A percentile compares a stretch with the other conserved stretches of the same genome.
These are phyloP conservation scores for Talaromyces rugulosus DNA, from an alignment of 2,329 filamentous ascomycete genomes.

Conservation along the genomic window DNA sequence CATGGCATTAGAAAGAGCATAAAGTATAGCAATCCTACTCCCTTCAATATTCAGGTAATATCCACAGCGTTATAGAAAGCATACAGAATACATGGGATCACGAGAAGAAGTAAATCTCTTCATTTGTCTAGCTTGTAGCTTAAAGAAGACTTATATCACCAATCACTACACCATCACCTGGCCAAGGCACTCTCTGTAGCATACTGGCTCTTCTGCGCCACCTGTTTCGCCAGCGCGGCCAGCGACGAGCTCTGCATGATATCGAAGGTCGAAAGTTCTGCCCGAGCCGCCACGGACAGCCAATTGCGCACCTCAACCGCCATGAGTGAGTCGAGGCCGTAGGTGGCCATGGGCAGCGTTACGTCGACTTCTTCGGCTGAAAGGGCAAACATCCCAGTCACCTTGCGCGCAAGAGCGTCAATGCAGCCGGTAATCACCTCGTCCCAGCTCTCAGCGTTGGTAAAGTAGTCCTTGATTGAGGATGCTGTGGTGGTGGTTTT, in stretches of 20 bases:
- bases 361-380: conserved; percentile 20
- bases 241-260: conserved; percentile 6
- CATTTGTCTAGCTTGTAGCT: neutral
- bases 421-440: conserved; percentile 11
- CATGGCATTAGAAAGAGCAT: neutral
- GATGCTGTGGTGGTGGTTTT: conserved; percentile 10
- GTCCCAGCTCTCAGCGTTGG: neutral
- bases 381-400: conserved; percentile 16
- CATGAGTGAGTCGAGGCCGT: neutral
- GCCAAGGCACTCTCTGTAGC: neutral
- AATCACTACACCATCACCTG: neutral
- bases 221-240: neutral
- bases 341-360: conserved; percentile 13
- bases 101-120: neutral
- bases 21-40: neutral
- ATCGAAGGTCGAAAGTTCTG: conserved; percentile 2
- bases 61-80: neutral
- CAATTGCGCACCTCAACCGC: conserved; percentile 1
- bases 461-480: neutral
- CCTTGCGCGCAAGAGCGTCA: conserved; percentile 13
- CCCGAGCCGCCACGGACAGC: neutral
- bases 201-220: neutral
- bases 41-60: neutral
- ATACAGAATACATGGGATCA: neutral
- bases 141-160: neutral